Percentiles rank a stretch among this genome's conserved stretches.
Evolutionary conservation across 371 early-diverging fungal genomes (phyloP).

Genomic region (Smittium culicis): DNA sequence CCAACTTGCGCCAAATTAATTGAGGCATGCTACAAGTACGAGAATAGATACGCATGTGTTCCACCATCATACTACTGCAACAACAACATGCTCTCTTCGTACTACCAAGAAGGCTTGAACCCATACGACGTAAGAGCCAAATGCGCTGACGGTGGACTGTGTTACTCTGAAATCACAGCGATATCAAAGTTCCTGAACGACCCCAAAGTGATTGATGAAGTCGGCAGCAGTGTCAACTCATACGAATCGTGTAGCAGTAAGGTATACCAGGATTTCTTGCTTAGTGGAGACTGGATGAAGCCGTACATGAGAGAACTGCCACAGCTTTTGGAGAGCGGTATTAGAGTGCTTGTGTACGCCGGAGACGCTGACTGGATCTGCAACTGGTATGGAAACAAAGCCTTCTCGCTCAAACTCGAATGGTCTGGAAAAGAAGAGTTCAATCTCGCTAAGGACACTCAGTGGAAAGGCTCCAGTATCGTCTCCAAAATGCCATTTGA

Average conservation of each 20-base stretch:
- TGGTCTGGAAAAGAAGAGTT: slow-evolving; percentile 67
- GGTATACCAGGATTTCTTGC: slow-evolving; percentile 63
- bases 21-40: slow-evolving; percentile 63
- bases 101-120: slow-evolving; percentile 52
- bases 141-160: slow-evolving; percentile 59
- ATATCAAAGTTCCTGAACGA: slow-evolving; percentile 65
- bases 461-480: slow-evolving; percentile 15
- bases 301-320: slow-evolving; percentile 65
- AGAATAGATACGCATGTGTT: slow-evolving; percentile 57
- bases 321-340: slow-evolving; percentile 57
- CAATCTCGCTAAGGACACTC: slow-evolving; percentile 18
- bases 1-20: slow-evolving; percentile 63
- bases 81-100: slow-evolving; percentile 44
- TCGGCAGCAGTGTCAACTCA: slow-evolving; percentile 46
- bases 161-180: slow-evolving; percentile 66
- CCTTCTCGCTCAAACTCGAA: slow-evolving; percentile 63
- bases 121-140: slow-evolving; percentile 69
- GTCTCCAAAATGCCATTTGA: neutral
- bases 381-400: slow-evolving; percentile 91
- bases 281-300: slow-evolving; percentile 80
- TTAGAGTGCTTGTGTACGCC: slow-evolving; percentile 74
- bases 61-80: slow-evolving; percentile 84
- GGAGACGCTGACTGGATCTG: slow-evolving; percentile 77
- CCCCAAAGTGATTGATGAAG: slow-evolving; percentile 57
- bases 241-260: slow-evolving; percentile 71